Evolutionary conservation across 805 yeast genomes (phyloP).

Genomic region (Candida ulmi): DNA sequence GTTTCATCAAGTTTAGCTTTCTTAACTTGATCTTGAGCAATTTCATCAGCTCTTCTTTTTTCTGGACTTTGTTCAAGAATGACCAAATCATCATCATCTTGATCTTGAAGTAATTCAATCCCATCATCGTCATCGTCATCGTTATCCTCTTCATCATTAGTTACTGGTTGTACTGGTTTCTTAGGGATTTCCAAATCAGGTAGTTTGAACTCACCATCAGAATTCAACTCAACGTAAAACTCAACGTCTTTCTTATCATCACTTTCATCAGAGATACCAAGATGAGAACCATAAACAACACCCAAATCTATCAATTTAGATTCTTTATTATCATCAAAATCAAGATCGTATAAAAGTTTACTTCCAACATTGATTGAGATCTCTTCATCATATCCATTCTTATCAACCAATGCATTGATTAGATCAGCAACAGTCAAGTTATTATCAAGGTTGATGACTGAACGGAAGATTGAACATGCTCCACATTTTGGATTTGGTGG

Average conservation of each 20-base stretch:
- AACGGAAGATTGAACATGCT: slow-evolving; percentile 54
- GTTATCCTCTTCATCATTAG: slow-evolving; percentile 20
- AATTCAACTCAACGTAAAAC: slow-evolving; percentile 39
- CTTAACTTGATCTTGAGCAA: slow-evolving; percentile 5
- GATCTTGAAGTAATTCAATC: slow-evolving; percentile 11
- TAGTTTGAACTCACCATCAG: slow-evolving; percentile 17
- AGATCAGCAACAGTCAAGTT: slow-evolving; percentile 42
- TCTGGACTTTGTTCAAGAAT: slow-evolving; percentile 14
- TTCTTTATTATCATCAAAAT: slow-evolving; percentile 73
- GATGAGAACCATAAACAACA: slow-evolving; percentile 51
- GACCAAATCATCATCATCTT: slow-evolving; percentile 17
- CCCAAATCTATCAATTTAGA: slow-evolving; percentile 47
- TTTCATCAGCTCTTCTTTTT: slow-evolving; percentile 17
- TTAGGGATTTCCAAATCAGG: slow-evolving; percentile 30
- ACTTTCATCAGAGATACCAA: slow-evolving; percentile 77
- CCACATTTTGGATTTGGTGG: slow-evolving; percentile 69
- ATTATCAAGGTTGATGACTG: slow-evolving; percentile 35
- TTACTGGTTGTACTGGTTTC: slow-evolving; percentile 14
- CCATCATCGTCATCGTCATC: slow-evolving; percentile 17
- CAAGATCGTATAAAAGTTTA: slow-evolving; percentile 71
- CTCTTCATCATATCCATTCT: slow-evolving; percentile 51
- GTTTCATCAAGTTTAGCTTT: slow-evolving; percentile 6
- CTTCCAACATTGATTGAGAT: slow-evolving; percentile 51
- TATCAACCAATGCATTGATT: slow-evolving; percentile 40
- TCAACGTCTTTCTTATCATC: slow-evolving; percentile 61